Conservation (phyloP, 225 moss, liverwort and hornwort species). For the Pseudisothecium myosuroides region DNA sequence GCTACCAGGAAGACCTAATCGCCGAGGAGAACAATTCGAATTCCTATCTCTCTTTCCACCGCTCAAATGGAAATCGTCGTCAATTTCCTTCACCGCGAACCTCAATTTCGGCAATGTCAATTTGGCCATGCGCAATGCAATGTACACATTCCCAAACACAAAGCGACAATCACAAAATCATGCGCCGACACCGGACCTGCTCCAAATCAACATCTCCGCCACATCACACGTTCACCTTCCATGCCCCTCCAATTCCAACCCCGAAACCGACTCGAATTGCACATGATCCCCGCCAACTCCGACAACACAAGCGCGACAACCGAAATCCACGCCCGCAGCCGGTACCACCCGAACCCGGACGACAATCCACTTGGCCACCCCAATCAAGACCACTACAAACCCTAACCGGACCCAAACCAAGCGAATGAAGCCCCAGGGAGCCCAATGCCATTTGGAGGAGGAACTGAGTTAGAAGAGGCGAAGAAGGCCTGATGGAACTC, state of each 20-base stretch:
- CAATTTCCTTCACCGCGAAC: not conserved
- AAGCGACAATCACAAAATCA: not conserved
- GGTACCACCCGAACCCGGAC: not conserved
- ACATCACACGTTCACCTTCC: not conserved
- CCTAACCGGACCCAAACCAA: not conserved
- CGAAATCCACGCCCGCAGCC: not conserved
- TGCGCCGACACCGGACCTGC: not conserved
- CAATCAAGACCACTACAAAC: not conserved
- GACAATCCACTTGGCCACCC: not conserved
- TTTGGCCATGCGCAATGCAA: not conserved
- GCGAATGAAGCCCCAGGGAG: no score
- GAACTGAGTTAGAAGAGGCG: not conserved
- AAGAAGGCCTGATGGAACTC: conserved; percentile 3
- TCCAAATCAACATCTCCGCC: not conserved
- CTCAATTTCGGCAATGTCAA: not conserved
- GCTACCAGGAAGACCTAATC: not conserved
- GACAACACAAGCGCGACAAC: not conserved
- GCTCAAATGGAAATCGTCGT: not conserved
- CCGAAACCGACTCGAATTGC: not conserved
- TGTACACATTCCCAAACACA: not conserved
- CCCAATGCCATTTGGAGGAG: not conserved
- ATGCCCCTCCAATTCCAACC: not conserved
- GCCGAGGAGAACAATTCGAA: not conserved
- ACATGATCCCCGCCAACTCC: not conserved
- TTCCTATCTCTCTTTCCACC: not conserved